Conservation (phyloP, 306 rosid species). For the Mimosa bimucronata region DNA sequence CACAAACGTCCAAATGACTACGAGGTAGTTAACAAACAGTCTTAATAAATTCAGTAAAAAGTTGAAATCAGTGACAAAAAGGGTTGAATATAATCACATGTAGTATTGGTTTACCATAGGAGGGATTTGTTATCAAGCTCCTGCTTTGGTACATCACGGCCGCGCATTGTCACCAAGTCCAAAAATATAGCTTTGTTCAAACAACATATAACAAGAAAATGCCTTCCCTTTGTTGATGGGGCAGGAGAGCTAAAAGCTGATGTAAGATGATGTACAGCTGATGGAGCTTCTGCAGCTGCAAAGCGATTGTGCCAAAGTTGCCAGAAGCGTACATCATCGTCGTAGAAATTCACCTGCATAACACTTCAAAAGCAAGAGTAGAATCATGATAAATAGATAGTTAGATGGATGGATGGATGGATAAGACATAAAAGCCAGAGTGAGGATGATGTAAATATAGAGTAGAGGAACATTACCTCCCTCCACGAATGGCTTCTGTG, state of each 20-base stretch:
- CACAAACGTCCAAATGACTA: constrained; percentile 28
- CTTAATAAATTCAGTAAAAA: constrained; percentile 15
- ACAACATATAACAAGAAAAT: constrained; percentile 98
- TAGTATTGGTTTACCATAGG: constrained; percentile 68
- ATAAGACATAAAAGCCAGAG: constrained; percentile 14
- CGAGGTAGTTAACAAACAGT: constrained; percentile 13
- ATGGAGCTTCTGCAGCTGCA: constrained; percentile 94
- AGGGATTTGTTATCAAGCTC: constrained; percentile 99
- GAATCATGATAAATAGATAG: constrained; percentile 36
- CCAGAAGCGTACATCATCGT: constrained; percentile 98
- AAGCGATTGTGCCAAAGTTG: constrained; percentile 93
- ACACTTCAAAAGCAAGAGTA: constrained; percentile 61
- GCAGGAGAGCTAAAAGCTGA: constrained; percentile 86
- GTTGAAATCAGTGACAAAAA: constrained; percentile 14
- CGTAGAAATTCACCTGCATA: constrained; percentile 93
- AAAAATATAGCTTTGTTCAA: constrained; percentile 94
- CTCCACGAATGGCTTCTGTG: constrained; percentile 98
- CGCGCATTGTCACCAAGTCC: constrained; percentile 99
- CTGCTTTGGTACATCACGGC: constrained; percentile 98
- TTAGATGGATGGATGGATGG: no score
- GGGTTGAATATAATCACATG: neutral
- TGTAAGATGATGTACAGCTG: constrained; percentile 75
- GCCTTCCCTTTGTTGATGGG: constrained; percentile 94
- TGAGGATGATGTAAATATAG: constrained; percentile 25
- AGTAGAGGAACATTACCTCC: constrained; percentile 64